These are phyloP conservation scores for Pleurotus ostreatus DNA, from an alignment of 768 basidiomycete genomes.

Conservation along the genomic window DNA sequence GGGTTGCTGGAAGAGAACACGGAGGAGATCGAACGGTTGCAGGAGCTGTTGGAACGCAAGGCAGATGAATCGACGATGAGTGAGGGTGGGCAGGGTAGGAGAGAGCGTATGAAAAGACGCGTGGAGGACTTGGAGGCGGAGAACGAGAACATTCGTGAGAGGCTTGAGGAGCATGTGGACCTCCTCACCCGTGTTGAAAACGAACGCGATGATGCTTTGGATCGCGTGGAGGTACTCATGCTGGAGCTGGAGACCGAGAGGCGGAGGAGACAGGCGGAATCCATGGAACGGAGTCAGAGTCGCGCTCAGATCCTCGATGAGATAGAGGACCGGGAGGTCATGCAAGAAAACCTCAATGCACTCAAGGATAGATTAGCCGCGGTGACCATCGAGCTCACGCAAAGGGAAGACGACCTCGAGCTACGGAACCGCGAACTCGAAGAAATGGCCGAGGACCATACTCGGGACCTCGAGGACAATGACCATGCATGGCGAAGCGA, in stretches of 20 bases:
- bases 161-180: constrained; percentile 56
- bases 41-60: constrained; percentile 60
- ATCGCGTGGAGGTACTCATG: constrained; percentile 59
- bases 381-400: constrained; percentile 76
- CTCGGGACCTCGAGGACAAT: constrained; percentile 65
- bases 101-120: constrained; percentile 42
- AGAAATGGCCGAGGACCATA: constrained; percentile 72
- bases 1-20: constrained; percentile 76
- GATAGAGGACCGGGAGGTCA: constrained; percentile 68
- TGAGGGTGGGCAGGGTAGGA: constrained; percentile 33
- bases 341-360: constrained; percentile 76
- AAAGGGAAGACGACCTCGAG: constrained; percentile 85
- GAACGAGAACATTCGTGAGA: constrained; percentile 56
- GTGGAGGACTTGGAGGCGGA: constrained; percentile 58
- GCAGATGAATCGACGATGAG: constrained; percentile 38
- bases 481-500: constrained; percentile 89
- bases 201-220: constrained; percentile 66
- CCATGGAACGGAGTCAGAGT: constrained; percentile 68
- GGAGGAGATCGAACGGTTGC: constrained; percentile 75
- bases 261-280: constrained; percentile 57
- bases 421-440: constrained; percentile 74
- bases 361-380: constrained; percentile 76
- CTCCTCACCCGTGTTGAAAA: constrained; percentile 57
- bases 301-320: constrained; percentile 69
- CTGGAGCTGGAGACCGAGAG: constrained; percentile 67